phyloP scores from a whole-genome alignment of 192 early-diverging fungal genomes.

The Backusella luteola region DNA sequence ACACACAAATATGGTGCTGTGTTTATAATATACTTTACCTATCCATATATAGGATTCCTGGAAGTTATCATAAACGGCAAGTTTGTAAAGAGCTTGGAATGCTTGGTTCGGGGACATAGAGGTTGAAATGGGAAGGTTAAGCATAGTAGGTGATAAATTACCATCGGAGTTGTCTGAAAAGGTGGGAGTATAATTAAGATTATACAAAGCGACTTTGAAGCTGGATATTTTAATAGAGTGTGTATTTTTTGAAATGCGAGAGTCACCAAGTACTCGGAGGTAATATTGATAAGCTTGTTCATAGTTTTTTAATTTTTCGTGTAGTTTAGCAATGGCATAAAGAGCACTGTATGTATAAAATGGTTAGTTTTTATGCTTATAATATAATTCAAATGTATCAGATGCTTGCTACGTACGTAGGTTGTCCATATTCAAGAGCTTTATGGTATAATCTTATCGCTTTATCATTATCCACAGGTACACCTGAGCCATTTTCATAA shows the following conservation, averaged over 20 bases:
- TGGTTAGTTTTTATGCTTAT: neutral
- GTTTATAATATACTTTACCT: constrained; percentile 17
- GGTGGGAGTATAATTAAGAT: constrained; percentile 1
- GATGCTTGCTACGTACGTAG: constrained; percentile 18
- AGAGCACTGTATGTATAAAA: constrained; percentile 16
- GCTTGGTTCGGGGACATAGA: constrained; percentile 16
- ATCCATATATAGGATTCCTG: constrained; percentile 30
- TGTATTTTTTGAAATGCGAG: constrained; percentile 3
- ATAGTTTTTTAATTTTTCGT: constrained; percentile 27
- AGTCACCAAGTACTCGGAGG: constrained; percentile 15
- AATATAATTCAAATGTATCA: neutral
- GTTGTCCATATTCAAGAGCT: constrained; percentile 25
- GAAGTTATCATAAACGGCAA: constrained; percentile 24
- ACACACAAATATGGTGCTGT: neutral
- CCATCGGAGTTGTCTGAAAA: neutral
- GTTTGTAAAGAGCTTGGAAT: constrained; percentile 17
- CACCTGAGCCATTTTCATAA: constrained; percentile 41
- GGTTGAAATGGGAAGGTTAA: neutral
- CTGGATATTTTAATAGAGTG: constrained; percentile 16
- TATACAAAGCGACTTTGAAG: constrained; percentile 37
- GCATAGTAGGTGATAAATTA: neutral
- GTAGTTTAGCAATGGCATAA: constrained; percentile 32
- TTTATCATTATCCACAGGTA: constrained; percentile 29
- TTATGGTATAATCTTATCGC: constrained; percentile 29
- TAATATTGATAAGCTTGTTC: constrained; percentile 31